phyloP scores from a whole-genome alignment of 768 basidiomycete genomes.

The Podaxis pistillaris region DNA sequence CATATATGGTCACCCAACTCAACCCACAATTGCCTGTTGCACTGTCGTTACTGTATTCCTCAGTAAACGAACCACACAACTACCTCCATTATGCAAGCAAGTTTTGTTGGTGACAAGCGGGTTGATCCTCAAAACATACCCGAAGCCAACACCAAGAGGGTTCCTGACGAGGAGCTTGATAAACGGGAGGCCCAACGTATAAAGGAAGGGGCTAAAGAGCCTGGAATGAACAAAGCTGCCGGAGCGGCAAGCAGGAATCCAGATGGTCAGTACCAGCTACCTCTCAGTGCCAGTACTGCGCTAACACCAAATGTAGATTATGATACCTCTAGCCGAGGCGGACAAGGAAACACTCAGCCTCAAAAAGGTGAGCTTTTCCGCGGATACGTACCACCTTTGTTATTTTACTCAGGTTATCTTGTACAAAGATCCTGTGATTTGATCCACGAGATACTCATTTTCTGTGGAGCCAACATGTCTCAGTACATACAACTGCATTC shows the following conservation, averaged over 20 bases:
- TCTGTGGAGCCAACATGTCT: background rate
- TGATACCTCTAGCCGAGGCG: background rate
- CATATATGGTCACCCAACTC: too few relatives aligned
- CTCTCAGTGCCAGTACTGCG: background rate
- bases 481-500: background rate
- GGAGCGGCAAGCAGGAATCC: constrained; percentile 4
- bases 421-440: background rate
- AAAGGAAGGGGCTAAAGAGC: background rate
- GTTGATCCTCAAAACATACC: background rate
- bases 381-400: background rate
- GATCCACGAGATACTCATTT: background rate
- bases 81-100: background rate
- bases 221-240: background rate
- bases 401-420: background rate
- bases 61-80: background rate
- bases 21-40: background rate
- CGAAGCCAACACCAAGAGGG: background rate
- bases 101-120: constrained; percentile 1
- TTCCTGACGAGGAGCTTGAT: constrained; percentile 6
- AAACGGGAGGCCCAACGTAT: background rate
- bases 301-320: background rate
- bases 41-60: background rate
- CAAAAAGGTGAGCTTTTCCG: background rate
- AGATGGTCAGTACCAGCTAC: background rate
- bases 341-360: constrained; percentile 5